Conservation (phyloP, 257 asterid genomes). For the Solanum paucissectum region DNA sequence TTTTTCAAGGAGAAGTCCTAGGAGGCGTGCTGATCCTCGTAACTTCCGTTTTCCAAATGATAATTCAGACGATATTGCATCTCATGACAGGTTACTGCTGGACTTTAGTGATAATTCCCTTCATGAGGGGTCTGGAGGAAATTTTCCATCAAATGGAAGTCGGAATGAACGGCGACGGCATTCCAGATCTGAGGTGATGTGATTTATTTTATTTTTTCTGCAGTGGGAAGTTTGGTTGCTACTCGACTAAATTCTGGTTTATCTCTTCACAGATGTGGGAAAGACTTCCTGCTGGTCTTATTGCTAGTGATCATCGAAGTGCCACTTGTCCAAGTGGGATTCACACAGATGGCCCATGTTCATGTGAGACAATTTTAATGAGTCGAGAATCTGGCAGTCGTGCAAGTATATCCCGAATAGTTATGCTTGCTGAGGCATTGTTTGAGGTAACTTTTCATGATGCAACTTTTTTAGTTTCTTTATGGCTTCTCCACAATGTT, state of each 20-base stretch:
- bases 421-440: constrained; percentile 92
- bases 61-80: constrained; percentile 35
- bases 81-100: constrained; percentile 51
- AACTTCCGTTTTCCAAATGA: constrained; percentile 31
- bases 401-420: constrained; percentile 76
- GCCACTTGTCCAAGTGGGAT: constrained; percentile 62
- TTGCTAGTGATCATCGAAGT: constrained; percentile 28
- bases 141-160: constrained; percentile 29
- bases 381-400: constrained; percentile 48
- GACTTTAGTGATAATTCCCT: constrained; percentile 43
- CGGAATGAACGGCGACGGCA: constrained; percentile 42
- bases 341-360: constrained; percentile 67
- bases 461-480: not conserved
- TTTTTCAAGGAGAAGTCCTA: constrained; percentile 60
- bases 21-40: constrained; percentile 51
- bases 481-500: not conserved
- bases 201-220: not conserved
- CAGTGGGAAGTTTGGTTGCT: not conserved
- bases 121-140: constrained; percentile 45
- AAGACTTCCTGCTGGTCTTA: constrained; percentile 46
- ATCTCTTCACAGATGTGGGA: constrained; percentile 52
- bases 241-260: not conserved
- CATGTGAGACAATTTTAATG: constrained; percentile 51
- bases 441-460: constrained; percentile 61
- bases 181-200: constrained; percentile 74